Evolutionary conservation across 23 red algal species (phyloP).

Genomic region (Gracilaria domingensis): DNA sequence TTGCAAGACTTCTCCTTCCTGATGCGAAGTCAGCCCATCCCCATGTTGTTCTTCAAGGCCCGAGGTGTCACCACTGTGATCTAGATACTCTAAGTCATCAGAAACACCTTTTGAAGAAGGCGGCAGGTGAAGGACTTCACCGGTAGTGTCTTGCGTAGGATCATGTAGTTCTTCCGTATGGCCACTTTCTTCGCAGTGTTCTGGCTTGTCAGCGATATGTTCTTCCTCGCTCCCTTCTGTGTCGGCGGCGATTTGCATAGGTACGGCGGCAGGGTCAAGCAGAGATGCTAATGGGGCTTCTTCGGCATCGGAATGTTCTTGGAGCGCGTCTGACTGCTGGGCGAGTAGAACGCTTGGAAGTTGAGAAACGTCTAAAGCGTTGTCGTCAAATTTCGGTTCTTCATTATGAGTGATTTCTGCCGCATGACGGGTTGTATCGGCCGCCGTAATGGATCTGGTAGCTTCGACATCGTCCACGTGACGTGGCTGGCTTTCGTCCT

Average conservation of each 20-base stretch:
- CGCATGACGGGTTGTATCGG: background rate
- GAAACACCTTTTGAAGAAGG: background rate
- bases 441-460: background rate
- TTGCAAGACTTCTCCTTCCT: background rate
- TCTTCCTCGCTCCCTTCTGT: background rate
- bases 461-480: background rate
- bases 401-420: background rate
- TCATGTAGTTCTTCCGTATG: background rate
- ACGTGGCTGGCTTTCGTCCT: background rate
- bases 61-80: constrained; percentile 10
- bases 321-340: background rate
- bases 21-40: background rate
- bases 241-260: background rate
- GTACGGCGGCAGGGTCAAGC: background rate
- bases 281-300: background rate
- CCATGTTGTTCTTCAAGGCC: background rate
- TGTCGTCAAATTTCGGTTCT: background rate
- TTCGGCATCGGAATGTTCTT: background rate
- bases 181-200: background rate
- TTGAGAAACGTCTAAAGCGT: constrained; percentile 2
- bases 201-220: background rate
- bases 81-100: background rate
- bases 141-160: background rate
- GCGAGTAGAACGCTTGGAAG: background rate
- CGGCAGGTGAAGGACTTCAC: background rate